Evolutionary conservation across 306 rosid genomes (phyloP).

Genomic region (Prunus salicina): DNA sequence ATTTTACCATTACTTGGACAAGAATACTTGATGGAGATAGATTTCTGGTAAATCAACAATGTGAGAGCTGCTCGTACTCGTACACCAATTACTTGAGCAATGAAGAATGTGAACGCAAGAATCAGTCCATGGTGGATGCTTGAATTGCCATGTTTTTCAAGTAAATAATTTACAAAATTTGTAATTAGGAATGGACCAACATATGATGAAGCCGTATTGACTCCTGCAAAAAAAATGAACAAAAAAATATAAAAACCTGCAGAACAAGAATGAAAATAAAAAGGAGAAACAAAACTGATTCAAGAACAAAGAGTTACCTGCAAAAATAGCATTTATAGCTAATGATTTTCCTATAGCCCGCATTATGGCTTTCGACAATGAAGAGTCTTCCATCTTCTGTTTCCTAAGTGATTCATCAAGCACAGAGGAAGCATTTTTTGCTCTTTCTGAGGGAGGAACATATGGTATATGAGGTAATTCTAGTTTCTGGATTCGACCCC

Average conservation of each 20-base stretch:
- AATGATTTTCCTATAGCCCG: conserved; percentile 47
- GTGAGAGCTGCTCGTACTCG: conserved; percentile 69
- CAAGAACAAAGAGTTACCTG: conserved; percentile 40
- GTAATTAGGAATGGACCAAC: conserved; percentile 68
- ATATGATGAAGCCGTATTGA: conserved; percentile 67
- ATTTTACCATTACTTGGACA: conserved; percentile 53
- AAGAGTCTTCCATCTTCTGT: conserved; percentile 20
- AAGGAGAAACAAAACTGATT: not conserved
- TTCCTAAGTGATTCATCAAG: conserved; percentile 54
- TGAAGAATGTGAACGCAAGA: conserved; percentile 70
- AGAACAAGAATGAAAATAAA: not conserved
- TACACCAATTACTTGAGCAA: conserved; percentile 59
- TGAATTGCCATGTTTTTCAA: conserved; percentile 37
- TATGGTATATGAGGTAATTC: conserved; percentile 56
- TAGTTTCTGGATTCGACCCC: conserved; percentile 53
- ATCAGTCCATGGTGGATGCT: conserved; percentile 46
- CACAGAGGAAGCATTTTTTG: conserved; percentile 50
- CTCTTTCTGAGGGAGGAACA: conserved; percentile 60
- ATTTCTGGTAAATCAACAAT: conserved; percentile 49
- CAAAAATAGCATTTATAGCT: conserved; percentile 60
- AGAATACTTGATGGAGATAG: conserved; percentile 38
- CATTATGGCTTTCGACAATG: conserved; percentile 52
- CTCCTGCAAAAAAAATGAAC: conserved; percentile 35
- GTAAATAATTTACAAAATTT: conserved; percentile 56
- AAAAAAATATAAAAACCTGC: not conserved